These are phyloP conservation scores for Phyllosticta ampelicida DNA, from an alignment of 2,329 filamentous ascomycete genomes.

Conservation along the genomic window DNA sequence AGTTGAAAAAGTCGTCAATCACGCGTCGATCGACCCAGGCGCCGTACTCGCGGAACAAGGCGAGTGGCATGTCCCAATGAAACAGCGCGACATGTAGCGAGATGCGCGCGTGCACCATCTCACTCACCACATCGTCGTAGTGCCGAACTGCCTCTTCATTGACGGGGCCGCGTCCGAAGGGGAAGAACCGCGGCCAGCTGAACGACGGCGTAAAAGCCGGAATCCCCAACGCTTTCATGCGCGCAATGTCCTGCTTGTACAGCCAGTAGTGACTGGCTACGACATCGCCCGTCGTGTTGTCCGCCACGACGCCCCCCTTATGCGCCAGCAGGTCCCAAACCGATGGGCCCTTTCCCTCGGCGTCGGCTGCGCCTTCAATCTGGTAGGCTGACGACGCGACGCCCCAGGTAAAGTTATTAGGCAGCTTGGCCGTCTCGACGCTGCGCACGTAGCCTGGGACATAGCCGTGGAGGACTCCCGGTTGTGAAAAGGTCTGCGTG, in stretches of 20 bases:
- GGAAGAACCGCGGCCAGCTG: slow-evolving; percentile 30
- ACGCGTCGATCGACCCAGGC: slow-evolving; percentile 30
- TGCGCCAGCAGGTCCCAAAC: slow-evolving; percentile 37
- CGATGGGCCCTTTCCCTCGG: slow-evolving; percentile 33
- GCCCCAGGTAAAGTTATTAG: slow-evolving; percentile 33
- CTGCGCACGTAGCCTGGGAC: slow-evolving; percentile 27
- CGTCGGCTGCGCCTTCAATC: slow-evolving; percentile 34
- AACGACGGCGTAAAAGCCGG: slow-evolving; percentile 26
- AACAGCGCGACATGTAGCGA: slow-evolving; percentile 29
- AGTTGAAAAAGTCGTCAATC: slow-evolving; percentile 33
- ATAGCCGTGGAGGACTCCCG: slow-evolving; percentile 30
- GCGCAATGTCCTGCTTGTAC: slow-evolving; percentile 34
- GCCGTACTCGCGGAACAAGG: slow-evolving; percentile 32
- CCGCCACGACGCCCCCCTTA: slow-evolving; percentile 24
- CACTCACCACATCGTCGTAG: slow-evolving; percentile 31
- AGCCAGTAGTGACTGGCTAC: slow-evolving; percentile 32
- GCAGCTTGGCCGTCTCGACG: slow-evolving; percentile 28
- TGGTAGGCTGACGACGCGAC: slow-evolving; percentile 32
- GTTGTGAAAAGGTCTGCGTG: slow-evolving; percentile 22
- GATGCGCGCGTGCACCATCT: slow-evolving; percentile 26
- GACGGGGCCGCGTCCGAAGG: slow-evolving; percentile 27
- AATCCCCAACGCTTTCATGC: slow-evolving; percentile 25
- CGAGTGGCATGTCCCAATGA: slow-evolving; percentile 34
- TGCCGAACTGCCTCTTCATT: slow-evolving; percentile 26
- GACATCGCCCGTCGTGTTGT: slow-evolving; percentile 33